Evolutionary conservation across 441 rosid species (phyloP).

Genomic region (California macrophylla): DNA sequence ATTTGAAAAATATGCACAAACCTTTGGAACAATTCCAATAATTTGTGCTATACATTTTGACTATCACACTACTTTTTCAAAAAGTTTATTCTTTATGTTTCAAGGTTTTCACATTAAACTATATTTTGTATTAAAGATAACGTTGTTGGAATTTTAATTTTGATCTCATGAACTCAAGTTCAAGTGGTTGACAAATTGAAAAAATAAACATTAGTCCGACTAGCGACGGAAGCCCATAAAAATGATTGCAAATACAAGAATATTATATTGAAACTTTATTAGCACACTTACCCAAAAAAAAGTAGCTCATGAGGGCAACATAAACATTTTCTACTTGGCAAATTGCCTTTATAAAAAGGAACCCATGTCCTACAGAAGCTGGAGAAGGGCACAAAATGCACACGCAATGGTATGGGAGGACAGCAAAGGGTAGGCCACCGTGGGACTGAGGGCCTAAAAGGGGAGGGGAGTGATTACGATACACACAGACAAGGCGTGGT

Average conservation of each 20-base stretch:
- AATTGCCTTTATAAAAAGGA: constrained; percentile 6
- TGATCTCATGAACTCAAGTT: too few relatives aligned
- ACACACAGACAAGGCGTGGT: constrained; percentile 15
- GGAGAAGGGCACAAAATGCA: neutral
- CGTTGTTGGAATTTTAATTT: too few relatives aligned
- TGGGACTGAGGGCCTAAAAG: neutral
- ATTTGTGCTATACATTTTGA: too few relatives aligned
- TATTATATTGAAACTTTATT: neutral
- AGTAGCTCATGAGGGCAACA: constrained; percentile 4
- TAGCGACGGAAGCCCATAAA: neutral
- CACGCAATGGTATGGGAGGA: neutral
- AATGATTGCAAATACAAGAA: neutral
- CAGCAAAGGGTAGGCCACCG: constrained; percentile 4
- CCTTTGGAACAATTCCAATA: too few relatives aligned
- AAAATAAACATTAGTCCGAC: too few relatives aligned
- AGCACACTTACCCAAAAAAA: neutral
- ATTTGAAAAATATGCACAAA: too few relatives aligned
- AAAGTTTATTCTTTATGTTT: too few relatives aligned
- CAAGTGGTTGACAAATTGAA: too few relatives aligned
- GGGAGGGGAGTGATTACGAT: neutral
- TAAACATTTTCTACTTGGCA: constrained; percentile 1
- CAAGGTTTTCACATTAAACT: too few relatives aligned
- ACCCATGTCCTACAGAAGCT: constrained; percentile 8
- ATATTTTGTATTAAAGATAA: too few relatives aligned
- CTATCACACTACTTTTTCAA: too few relatives aligned